A percentile compares a stretch with the other conserved stretches of the same genome.
Evolutionary conservation across 345 rosid genomes (phyloP).

Genomic region (Eucalyptus urophylla): DNA sequence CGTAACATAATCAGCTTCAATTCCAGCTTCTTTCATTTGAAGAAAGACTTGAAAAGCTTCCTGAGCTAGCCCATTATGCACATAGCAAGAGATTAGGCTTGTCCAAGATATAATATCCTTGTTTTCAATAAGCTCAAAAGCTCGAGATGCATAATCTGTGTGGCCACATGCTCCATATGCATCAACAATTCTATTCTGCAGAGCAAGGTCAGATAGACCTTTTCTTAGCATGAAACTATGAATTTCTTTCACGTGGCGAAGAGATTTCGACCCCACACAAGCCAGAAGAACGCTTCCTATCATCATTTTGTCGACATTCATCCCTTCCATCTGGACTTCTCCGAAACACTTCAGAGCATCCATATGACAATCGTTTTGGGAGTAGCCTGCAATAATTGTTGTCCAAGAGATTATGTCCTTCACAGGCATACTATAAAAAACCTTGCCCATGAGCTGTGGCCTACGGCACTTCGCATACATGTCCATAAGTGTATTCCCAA

Average conservation of each 20-base stretch:
- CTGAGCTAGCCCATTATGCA: slow-evolving; percentile 35
- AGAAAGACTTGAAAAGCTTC: slow-evolving; percentile 42
- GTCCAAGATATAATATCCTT: slow-evolving; percentile 89
- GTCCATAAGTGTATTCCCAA: slow-evolving; percentile 67
- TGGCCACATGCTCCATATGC: slow-evolving; percentile 56
- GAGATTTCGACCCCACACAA: slow-evolving; percentile 35
- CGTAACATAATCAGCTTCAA: slow-evolving; percentile 52
- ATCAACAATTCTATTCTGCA: slow-evolving; percentile 48
- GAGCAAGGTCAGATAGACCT: slow-evolving; percentile 44
- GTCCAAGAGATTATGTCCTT: slow-evolving; percentile 85
- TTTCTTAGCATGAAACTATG: slow-evolving; percentile 51
- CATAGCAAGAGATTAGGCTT: slow-evolving; percentile 72
- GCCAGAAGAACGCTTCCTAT: slow-evolving; percentile 63
- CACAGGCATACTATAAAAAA: slow-evolving; percentile 33
- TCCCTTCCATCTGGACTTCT: slow-evolving; percentile 24
- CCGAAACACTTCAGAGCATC: slow-evolving; percentile 38
- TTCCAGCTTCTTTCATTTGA: slow-evolving; percentile 30
- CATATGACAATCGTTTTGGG: slow-evolving; percentile 36
- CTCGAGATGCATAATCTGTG: slow-evolving; percentile 40
- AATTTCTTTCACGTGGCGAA: slow-evolving; percentile 41
- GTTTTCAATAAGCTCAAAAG: slow-evolving; percentile 34
- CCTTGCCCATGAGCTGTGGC: slow-evolving; percentile 37
- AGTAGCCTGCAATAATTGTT: slow-evolving; percentile 59
- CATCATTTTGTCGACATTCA: slow-evolving; percentile 52
- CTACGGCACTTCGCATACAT: slow-evolving; percentile 66